These are phyloP conservation scores for Trypanosoma platydactyli DNA, from an alignment of 208 protist genomes.

Conservation along the genomic window DNA sequence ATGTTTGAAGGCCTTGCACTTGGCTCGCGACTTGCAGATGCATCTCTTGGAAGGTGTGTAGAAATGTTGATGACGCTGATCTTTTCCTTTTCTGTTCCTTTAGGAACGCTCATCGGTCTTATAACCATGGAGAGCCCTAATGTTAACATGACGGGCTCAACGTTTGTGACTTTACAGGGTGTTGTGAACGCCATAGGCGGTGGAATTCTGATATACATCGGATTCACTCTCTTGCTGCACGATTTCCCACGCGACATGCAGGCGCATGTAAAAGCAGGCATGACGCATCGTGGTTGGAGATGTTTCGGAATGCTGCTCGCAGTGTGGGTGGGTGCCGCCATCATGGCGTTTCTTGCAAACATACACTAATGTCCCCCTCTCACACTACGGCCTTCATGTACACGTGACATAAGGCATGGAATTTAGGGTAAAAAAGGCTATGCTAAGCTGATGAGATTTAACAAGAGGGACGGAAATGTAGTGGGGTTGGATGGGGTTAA, in stretches of 20 bases:
- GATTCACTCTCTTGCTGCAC: constrained; percentile 44
- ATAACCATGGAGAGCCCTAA: constrained; percentile 27
- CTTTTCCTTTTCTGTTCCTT: constrained; percentile 51
- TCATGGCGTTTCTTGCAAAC: too few species aligned
- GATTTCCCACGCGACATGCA: constrained; percentile 62
- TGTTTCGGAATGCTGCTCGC: constrained; percentile 40
- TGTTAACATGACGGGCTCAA: constrained; percentile 30
- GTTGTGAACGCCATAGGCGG: constrained; percentile 50
- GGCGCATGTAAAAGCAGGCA: constrained; percentile 12
- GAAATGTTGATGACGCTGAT: constrained; percentile 44
- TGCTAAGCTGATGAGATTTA: too few species aligned
- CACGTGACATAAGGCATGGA: too few species aligned
- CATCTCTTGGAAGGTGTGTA: constrained; percentile 24
- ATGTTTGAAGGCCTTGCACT: constrained; percentile 71
- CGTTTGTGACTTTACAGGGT: constrained; percentile 45
- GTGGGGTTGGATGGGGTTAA: too few species aligned
- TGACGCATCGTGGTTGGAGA: constrained; percentile 12
- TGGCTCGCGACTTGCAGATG: constrained; percentile 51
- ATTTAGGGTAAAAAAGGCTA: too few species aligned
- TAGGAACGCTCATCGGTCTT: constrained; percentile 39
- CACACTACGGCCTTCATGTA: too few species aligned
- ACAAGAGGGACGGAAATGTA: too few species aligned
- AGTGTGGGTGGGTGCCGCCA: constrained; percentile 40
- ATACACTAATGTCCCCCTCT: too few species aligned
- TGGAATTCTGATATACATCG: constrained; percentile 73